Conservation (phyloP, 768 basidiomycete genomes). For the Amanita phalloides region DNA sequence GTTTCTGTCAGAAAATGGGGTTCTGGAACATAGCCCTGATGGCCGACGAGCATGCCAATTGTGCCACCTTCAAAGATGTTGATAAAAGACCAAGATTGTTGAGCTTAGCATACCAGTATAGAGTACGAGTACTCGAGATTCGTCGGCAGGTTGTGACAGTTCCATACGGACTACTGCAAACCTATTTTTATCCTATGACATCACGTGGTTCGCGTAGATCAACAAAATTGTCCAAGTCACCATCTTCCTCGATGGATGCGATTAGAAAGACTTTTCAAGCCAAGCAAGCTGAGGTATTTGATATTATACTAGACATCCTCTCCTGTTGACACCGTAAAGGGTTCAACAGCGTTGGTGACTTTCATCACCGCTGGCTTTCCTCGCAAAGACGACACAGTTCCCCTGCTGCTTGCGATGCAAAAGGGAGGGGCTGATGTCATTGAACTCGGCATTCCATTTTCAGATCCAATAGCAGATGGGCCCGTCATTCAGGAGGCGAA, state of each 20-base stretch:
- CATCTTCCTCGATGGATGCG: conserved; percentile 44
- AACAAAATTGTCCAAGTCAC: conserved; percentile 9
- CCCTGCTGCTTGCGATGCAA: conserved; percentile 86
- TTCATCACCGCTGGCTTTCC: conserved; percentile 97
- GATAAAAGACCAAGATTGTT: neutral
- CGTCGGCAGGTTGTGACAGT: conserved; percentile 41
- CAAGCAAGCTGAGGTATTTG: conserved; percentile 46
- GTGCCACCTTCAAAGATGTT: conserved; percentile 46
- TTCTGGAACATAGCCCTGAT: conserved; percentile 75
- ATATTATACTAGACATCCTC: neutral
- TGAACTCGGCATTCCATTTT: conserved; percentile 92
- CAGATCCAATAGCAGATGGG: conserved; percentile 94
- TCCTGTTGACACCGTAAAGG: conserved; percentile 22
- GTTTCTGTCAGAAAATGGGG: conserved; percentile 83
- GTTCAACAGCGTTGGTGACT: conserved; percentile 58
- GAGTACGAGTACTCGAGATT: conserved; percentile 76
- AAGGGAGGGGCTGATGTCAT: conserved; percentile 90
- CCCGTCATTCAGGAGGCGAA: conserved; percentile 90
- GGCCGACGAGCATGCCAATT: conserved; percentile 77
- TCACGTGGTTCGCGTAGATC: conserved; percentile 17
- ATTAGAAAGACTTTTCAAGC: conserved; percentile 58
- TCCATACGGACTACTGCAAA: conserved; percentile 17
- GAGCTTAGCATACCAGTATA: conserved; percentile 48
- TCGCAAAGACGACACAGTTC: conserved; percentile 65
- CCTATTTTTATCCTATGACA: neutral